Percentiles rank a stretch among this genome's conserved stretches.
Evolutionary conservation across 2,329 filamentous ascomycete genomes (phyloP).

Genomic region (Pseudogymnoascus sp.): DNA sequence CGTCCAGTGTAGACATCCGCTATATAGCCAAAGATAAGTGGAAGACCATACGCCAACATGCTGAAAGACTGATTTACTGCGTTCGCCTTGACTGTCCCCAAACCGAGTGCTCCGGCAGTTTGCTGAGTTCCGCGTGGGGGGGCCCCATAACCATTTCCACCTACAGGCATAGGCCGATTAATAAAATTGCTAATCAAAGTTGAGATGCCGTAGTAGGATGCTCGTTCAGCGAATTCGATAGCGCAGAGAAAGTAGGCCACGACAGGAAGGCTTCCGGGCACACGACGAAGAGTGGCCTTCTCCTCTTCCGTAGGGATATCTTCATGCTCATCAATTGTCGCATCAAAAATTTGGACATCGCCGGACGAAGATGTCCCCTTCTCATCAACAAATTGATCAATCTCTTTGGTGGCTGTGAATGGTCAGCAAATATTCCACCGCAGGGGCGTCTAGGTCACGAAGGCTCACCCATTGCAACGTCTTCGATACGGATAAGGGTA

Average conservation of each 20-base stretch:
- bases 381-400: neutral
- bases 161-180: slow-evolving; percentile 38
- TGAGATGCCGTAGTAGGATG: slow-evolving; percentile 69
- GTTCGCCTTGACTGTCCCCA: slow-evolving; percentile 47
- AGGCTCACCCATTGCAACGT: neutral
- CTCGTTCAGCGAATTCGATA: slow-evolving; percentile 68
- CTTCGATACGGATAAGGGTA: neutral
- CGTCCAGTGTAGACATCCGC: slow-evolving; percentile 57
- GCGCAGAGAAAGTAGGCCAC: slow-evolving; percentile 63
- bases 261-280: slow-evolving; percentile 59
- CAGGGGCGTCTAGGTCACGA: neutral
- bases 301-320: slow-evolving; percentile 48
- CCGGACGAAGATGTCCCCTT: neutral
- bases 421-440: neutral
- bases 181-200: slow-evolving; percentile 54
- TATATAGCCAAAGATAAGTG: slow-evolving; percentile 45
- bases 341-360: neutral
- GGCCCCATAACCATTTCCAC: slow-evolving; percentile 19
- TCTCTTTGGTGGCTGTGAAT: neutral
- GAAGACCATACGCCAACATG: slow-evolving; percentile 43
- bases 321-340: neutral
- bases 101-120: slow-evolving; percentile 47
- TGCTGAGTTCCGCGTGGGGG: slow-evolving; percentile 19
- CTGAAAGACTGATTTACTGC: slow-evolving; percentile 44
- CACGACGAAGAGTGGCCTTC: slow-evolving; percentile 49